Percentiles rank a stretch among this genome's conserved stretches.
phyloP scores from a whole-genome alignment of 2,329 filamentous ascomycete species.

The Scorias spongiosa region DNA sequence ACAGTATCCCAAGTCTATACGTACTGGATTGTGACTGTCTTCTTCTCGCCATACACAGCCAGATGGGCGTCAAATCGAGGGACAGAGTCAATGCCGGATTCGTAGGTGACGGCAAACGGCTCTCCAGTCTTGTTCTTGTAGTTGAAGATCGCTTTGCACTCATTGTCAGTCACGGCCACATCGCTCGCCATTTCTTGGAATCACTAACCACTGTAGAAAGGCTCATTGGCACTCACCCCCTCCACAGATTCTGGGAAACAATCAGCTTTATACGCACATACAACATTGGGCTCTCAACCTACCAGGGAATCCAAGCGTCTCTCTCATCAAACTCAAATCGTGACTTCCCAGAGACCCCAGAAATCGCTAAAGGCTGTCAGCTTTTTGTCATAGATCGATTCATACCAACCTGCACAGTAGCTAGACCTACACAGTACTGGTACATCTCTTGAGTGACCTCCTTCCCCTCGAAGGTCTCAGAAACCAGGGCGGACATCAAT shows the following conservation, averaged over 20 bases:
- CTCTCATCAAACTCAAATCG: constrained; percentile 40
- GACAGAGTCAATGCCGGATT: constrained; percentile 39
- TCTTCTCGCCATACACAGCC: constrained; percentile 37
- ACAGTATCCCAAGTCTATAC: not conserved
- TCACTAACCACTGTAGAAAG: constrained; percentile 7
- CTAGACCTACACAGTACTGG: constrained; percentile 15
- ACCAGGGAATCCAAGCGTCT: constrained; percentile 32
- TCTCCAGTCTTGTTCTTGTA: constrained; percentile 19
- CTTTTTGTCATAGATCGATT: not conserved
- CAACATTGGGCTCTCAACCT: not conserved
- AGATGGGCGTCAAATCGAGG: constrained; percentile 39
- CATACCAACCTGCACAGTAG: not conserved
- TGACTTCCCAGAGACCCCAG: constrained; percentile 37
- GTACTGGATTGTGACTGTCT: constrained; percentile 35
- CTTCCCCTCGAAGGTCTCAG: constrained; percentile 20
- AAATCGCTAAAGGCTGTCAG: constrained; percentile 16
- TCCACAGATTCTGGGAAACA: constrained; percentile 24
- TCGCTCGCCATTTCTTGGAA: not conserved
- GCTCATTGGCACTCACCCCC: constrained; percentile 28
- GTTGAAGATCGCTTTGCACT: constrained; percentile 26
- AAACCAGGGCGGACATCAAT: constrained; percentile 15
- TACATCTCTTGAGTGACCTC: constrained; percentile 16
- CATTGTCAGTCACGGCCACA: constrained; percentile 3
- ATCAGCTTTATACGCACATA: not conserved
- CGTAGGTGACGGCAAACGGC: constrained; percentile 40